phyloP scores from a whole-genome alignment of 2,329 filamentous ascomycete genomes.

The Elsinoe necatrix region DNA sequence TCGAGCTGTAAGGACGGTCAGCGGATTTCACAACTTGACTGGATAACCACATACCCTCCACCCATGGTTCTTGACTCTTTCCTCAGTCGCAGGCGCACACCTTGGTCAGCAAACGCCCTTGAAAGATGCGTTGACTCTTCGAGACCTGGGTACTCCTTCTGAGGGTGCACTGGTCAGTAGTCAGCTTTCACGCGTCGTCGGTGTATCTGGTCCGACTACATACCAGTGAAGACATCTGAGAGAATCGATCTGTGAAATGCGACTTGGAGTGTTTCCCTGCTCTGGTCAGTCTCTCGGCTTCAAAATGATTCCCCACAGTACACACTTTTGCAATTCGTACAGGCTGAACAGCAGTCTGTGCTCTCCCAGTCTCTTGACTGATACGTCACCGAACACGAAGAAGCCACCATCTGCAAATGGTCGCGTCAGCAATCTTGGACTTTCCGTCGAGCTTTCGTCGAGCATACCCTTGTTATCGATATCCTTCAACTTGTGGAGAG shows the following conservation, averaged over 20 bases:
- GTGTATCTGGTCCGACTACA: conserved; percentile 30
- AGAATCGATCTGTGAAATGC: conserved; percentile 46
- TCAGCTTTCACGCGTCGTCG: conserved; percentile 8
- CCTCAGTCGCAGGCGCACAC: conserved; percentile 69
- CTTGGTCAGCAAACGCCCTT: conserved; percentile 76
- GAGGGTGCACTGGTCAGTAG: conserved; percentile 33
- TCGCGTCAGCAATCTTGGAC: conserved; percentile 4
- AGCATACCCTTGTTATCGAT: conserved; percentile 52
- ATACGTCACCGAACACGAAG: conserved; percentile 86
- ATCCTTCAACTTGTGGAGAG: conserved; percentile 74
- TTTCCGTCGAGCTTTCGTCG: not conserved
- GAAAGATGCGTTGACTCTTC: conserved; percentile 74
- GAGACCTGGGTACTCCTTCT: conserved; percentile 71
- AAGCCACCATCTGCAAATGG: conserved; percentile 62
- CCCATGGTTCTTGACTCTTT: conserved; percentile 60
- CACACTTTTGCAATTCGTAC: conserved; percentile 60
- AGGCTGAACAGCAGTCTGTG: conserved; percentile 70
- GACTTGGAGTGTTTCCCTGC: conserved; percentile 33
- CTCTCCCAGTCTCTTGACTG: conserved; percentile 63
- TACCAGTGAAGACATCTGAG: conserved; percentile 61
- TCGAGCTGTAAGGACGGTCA: not conserved
- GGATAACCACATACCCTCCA: conserved; percentile 2
- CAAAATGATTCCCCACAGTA: conserved; percentile 9
- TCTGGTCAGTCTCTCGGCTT: conserved; percentile 18
- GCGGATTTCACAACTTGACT: not conserved